Conservation (phyloP, 129 eudicot species). For the Arctium minus region DNA sequence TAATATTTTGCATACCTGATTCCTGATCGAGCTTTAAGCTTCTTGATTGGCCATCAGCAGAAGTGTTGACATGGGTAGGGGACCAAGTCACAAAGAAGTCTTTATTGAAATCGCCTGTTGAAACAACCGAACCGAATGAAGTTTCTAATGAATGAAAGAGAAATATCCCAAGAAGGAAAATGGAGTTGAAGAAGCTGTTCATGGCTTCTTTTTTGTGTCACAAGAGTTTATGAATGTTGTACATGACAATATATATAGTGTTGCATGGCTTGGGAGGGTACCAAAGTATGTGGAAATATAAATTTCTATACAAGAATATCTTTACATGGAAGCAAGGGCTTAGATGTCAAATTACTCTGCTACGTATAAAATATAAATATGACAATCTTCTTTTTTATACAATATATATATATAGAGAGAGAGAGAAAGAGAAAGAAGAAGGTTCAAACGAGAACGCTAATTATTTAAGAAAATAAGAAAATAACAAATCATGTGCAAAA, state of each 20-base stretch:
- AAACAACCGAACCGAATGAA: constrained; percentile 60
- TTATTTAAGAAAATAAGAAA: no score
- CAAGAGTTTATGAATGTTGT: constrained; percentile 11
- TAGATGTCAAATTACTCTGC: constrained; percentile 7
- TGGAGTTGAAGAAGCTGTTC: constrained; percentile 26
- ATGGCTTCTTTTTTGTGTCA: constrained; percentile 14
- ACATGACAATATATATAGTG: constrained; percentile 23
- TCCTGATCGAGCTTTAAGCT: constrained; percentile 63
- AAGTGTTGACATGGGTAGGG: constrained; percentile 77
- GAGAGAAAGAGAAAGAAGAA: no score
- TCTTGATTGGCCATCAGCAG: constrained; percentile 64
- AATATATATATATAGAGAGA: no score
- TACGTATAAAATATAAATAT: neutral
- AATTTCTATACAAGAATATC: constrained; percentile 60
- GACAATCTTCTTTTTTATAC: neutral
- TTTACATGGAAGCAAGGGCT: constrained; percentile 64
- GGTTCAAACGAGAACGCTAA: no score
- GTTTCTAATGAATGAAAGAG: constrained; percentile 13
- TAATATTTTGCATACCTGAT: constrained; percentile 40
- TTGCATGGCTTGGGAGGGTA: constrained; percentile 29
- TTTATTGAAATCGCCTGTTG: constrained; percentile 69
- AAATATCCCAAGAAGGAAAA: constrained; percentile 30
- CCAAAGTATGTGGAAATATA: constrained; percentile 28
- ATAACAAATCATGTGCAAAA: no score
- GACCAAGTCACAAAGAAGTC: constrained; percentile 80